These are phyloP conservation scores for Pyricularia pennisetigena DNA, from an alignment of 2,329 filamentous ascomycete species.

Conservation along the genomic window DNA sequence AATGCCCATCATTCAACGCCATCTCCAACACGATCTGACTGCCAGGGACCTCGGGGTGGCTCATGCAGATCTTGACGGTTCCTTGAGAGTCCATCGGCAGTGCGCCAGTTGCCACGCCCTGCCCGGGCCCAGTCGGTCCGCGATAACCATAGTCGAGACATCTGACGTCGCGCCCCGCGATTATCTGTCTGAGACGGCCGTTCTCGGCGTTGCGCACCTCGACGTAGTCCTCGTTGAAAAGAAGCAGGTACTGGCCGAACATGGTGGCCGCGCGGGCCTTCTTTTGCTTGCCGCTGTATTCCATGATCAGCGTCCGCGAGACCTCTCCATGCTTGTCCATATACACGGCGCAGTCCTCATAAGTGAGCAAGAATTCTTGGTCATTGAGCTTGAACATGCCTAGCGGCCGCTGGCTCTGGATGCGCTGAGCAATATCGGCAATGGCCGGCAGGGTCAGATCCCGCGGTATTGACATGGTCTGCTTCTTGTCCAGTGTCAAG, in stretches of 20 bases:
- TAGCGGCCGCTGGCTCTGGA: conserved; percentile 74
- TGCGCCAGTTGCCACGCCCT: conserved; percentile 18
- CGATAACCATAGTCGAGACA: conserved; percentile 79
- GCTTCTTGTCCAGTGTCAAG: conserved; percentile 93
- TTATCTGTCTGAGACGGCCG: conserved; percentile 84
- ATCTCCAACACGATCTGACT: conserved; percentile 88
- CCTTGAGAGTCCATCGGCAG: conserved; percentile 43
- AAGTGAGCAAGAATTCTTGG: conserved; percentile 85
- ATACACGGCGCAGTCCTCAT: conserved; percentile 94
- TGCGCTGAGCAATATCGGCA: conserved; percentile 73
- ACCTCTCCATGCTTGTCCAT: conserved; percentile 98
- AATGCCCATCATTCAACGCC: conserved; percentile 79
- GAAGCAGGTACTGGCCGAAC: conserved; percentile 81
- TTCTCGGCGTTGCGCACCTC: conserved; percentile 97
- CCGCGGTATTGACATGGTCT: conserved; percentile 77
- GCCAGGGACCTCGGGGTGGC: conserved; percentile 77
- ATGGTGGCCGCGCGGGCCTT: conserved; percentile 76
- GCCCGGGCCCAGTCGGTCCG: conserved; percentile 42
- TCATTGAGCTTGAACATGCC: conserved; percentile 96
- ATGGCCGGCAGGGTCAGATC: conserved; percentile 72
- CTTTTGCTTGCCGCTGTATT: conserved; percentile 85
- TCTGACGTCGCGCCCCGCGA: conserved; percentile 80
- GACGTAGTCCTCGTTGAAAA: conserved; percentile 94
- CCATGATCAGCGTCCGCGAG: conserved; percentile 89
- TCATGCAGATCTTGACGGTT: conserved; percentile 91